A percentile compares a stretch with the other conserved stretches of the same genome.
Evolutionary conservation across 2,329 filamentous ascomycete genomes (phyloP).

Genomic region (Xylogone sp.): DNA sequence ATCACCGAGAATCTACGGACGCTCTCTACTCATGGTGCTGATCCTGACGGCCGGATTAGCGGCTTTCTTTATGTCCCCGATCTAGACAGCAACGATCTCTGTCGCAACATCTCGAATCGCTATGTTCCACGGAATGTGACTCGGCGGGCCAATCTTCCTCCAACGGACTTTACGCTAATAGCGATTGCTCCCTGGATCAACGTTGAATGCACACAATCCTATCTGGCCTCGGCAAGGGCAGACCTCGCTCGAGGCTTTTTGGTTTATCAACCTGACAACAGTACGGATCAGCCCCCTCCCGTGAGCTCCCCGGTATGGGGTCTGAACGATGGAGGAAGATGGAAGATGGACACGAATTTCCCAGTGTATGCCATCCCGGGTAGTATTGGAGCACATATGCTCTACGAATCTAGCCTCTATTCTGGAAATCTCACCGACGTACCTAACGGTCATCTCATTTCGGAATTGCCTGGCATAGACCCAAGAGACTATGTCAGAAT

Average conservation of each 20-base stretch:
- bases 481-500: conserved; percentile 57
- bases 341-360: conserved; percentile 67
- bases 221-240: conserved; percentile 57
- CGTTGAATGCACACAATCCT: conserved; percentile 67
- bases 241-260: conserved; percentile 61
- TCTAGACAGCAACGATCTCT: conserved; percentile 54
- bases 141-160: conserved; percentile 63
- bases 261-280: conserved; percentile 57
- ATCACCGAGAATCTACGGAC: conserved; percentile 66
- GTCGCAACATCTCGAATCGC: conserved; percentile 57
- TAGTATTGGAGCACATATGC: conserved; percentile 60
- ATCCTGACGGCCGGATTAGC: conserved; percentile 57
- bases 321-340: conserved; percentile 64
- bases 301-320: conserved; percentile 65
- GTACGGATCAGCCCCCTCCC: conserved; percentile 59
- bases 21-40: conserved; percentile 64
- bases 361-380: conserved; percentile 82
- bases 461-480: conserved; percentile 49
- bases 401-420: conserved; percentile 70
- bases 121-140: conserved; percentile 75
- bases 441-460: conserved; percentile 55
- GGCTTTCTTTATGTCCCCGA: conserved; percentile 86
- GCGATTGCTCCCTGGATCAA: conserved; percentile 86
- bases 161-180: conserved; percentile 68
- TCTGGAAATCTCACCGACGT: conserved; percentile 68